These are phyloP conservation scores for Heterobasidion annosum DNA, from an alignment of 1,284 basidiomycete species.

Conservation along the genomic window DNA sequence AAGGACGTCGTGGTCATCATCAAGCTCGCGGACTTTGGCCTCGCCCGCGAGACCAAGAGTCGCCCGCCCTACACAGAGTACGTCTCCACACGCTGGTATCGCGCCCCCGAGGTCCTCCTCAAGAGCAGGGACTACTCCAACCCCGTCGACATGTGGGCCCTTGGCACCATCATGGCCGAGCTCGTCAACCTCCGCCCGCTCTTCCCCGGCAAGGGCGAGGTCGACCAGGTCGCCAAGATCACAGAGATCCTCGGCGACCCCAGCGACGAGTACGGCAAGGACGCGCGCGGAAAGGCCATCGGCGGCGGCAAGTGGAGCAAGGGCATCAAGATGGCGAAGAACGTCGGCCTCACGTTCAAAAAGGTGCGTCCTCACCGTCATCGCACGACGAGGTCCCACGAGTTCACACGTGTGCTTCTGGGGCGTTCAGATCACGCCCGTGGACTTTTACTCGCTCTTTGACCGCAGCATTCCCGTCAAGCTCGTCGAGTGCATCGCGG, in stretches of 20 bases:
- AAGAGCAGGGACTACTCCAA: conserved; percentile 89
- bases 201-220: conserved; percentile 94
- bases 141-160: conserved; percentile 98
- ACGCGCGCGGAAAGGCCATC: conserved; percentile 56
- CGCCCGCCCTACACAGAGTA: conserved; percentile 97
- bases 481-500: conserved; percentile 87
- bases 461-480: conserved; percentile 71
- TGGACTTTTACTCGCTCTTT: conserved; percentile 72
- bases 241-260: conserved; percentile 94
- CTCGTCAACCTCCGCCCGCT: conserved; percentile 91
- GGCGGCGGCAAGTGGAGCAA: conserved; percentile 88
- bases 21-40: conserved; percentile 97
- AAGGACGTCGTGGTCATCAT: conserved; percentile 96
- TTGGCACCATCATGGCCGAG: conserved; percentile 97
- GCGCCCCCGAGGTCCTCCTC: conserved; percentile 94
- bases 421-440: conserved; percentile 57
- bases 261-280: conserved; percentile 71
- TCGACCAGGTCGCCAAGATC: conserved; percentile 90
- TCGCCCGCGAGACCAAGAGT: conserved; percentile 86
- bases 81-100: conserved; percentile 98
- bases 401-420: background rate
- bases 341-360: conserved; percentile 85
- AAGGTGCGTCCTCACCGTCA: conserved; percentile 43
- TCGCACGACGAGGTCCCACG: conserved; percentile 5
- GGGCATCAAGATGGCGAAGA: conserved; percentile 81